Base-by-base conservation (phyloP, 371 early-diverging fungal species). In the Dinochytrium kinnereticum region DNA sequence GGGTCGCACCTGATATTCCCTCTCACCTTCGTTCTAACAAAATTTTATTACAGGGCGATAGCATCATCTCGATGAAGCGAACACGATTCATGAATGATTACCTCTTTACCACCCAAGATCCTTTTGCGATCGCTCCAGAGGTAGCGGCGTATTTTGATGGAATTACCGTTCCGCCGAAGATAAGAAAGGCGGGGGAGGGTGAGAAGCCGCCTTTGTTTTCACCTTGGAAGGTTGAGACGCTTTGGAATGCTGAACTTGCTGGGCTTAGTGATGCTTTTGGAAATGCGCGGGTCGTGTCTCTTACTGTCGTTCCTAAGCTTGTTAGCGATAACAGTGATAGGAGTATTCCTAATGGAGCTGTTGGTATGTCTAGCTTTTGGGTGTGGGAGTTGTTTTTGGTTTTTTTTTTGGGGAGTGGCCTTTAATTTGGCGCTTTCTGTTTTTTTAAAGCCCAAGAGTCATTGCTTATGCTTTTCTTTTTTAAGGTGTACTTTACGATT, bases 401-500 rank as follows among this genome's bases (percentile, higher is more conserved):
- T n/a, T n/a, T n/a, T n/a, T n/a, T n/a, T n/a, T n/a, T n/a, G n/a
- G n/a, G n/a, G n/a, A n/a, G n/a, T n/a, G n/a, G n/a, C n/a, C n/a
- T n/a, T n/a, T n/a, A n/a, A n/a, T n/a, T n/a, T n/a, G n/a, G n/a
- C n/a, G n/a, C n/a, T n/a, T n/a, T n/a, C n/a, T n/a, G n/a, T n/a
- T n/a, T n/a, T n/a, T n/a, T n/a, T n/a, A n/a, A n/a, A n/a, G n/a
- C n/a, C n/a, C n/a, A n/a, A n/a, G n/a, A n/a, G n/a, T n/a, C n/a
- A n/a, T n/a, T n/a, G n/a, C n/a, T n/a, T n/a, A n/a, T n/a, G n/a
- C n/a, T n/a, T n/a, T n/a, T n/a, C n/a, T n/a, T n/a, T n/a, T n/a
- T n/a, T 51, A 31, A 51, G 70, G 51, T 13, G n/a, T 70, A 10
- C 40, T 70, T n/a, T 70, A 59, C n/a, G 70, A 70, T 51, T 19